Conservation (phyloP, 2,329 filamentous ascomycete species). For the Stachybotrys chlorohalonatus region DNA sequence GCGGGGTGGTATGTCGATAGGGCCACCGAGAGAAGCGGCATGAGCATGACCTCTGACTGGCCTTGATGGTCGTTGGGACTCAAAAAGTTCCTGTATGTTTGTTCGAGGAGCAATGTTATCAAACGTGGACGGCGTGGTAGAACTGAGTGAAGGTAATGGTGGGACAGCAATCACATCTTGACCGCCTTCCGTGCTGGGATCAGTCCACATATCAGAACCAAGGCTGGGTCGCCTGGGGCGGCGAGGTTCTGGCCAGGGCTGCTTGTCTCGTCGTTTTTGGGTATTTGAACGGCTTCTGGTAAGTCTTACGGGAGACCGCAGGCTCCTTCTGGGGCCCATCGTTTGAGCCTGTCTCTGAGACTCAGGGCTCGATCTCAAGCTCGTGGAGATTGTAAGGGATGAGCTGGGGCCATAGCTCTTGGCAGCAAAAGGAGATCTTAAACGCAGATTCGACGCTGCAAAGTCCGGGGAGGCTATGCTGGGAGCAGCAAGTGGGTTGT, state of each 20-base stretch:
- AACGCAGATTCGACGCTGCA: conserved; percentile 21
- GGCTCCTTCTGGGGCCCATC: conserved; percentile 36
- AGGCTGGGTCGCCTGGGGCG: conserved; percentile 44
- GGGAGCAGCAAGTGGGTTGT: conserved; percentile 3
- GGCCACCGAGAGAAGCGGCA: not conserved
- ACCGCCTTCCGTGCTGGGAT: conserved; percentile 24
- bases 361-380: conserved; percentile 19
- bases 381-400: conserved; percentile 36
- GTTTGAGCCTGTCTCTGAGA: conserved; percentile 37
- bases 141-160: conserved; percentile 22
- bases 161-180: conserved; percentile 8
- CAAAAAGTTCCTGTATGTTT: conserved; percentile 31
- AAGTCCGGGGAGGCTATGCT: conserved; percentile 7
- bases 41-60: not conserved
- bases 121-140: conserved; percentile 18
- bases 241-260: conserved; percentile 36
- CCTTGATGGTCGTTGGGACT: conserved; percentile 15
- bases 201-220: conserved; percentile 43
- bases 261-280: conserved; percentile 45
- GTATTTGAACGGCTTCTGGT: conserved; percentile 41
- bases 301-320: conserved; percentile 46
- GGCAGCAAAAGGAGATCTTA: conserved; percentile 47
- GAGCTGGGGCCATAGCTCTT: conserved; percentile 55
- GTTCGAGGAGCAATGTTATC: conserved; percentile 31
- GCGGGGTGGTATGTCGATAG: conserved; percentile 28